phyloP scores from a whole-genome alignment of 2,329 filamentous ascomycete genomes.

The Pseudopyrenochaeta lycopersici region DNA sequence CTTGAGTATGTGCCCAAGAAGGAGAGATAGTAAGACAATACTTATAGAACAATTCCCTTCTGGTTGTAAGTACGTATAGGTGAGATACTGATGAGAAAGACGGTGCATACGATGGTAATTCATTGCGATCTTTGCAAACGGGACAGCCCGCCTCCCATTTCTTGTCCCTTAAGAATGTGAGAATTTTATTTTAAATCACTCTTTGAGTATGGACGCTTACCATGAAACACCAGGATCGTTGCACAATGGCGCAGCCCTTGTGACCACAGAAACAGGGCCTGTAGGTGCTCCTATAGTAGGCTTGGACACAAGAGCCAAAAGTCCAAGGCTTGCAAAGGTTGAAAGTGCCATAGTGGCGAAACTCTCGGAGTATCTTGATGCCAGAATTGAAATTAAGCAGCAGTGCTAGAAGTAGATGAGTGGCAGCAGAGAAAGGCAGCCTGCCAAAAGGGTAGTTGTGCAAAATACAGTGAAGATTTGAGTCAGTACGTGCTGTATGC shows the following conservation, averaged over 20 bases:
- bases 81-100: neutral
- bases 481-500: no score
- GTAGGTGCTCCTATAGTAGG: neutral
- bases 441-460: no score
- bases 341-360: neutral
- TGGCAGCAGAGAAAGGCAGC: neutral
- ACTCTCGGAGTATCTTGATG: neutral
- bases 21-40: neutral
- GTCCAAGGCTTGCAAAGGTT: neutral
- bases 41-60: neutral
- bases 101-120: neutral
- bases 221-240: neutral
- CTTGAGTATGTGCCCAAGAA: neutral
- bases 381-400: neutral
- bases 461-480: no score
- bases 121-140: neutral
- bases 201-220: neutral
- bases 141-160: neutral
- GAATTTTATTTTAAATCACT: neutral
- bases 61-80: neutral
- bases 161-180: neutral
- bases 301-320: neutral
- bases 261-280: neutral
- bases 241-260: neutral
- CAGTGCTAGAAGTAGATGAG: neutral